Percentiles rank a stretch among this genome's conserved stretches.
Evolutionary conservation across 1,284 basidiomycete genomes (phyloP).

Genomic region (Malassezia sympodialis): DNA sequence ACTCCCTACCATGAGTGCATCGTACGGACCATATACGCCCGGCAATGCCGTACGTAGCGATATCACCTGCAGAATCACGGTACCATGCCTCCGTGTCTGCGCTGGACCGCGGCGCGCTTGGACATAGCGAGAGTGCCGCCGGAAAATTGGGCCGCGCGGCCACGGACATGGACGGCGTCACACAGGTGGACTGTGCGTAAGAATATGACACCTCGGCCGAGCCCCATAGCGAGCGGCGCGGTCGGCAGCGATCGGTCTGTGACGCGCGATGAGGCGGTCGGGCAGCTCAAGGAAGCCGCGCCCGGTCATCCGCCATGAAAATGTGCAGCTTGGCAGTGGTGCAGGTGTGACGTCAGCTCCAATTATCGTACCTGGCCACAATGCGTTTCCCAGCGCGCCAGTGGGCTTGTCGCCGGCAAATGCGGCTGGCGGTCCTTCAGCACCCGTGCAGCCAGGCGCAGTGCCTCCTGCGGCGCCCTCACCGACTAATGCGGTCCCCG

Average conservation of each 20-base stretch:
- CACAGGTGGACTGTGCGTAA: background rate
- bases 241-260: background rate
- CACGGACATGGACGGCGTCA: background rate
- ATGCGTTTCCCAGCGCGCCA: constrained; percentile 3
- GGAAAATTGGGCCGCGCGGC: constrained; percentile 32
- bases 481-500: background rate
- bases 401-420: background rate
- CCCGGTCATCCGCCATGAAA: constrained; percentile 44
- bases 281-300: constrained; percentile 30
- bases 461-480: background rate
- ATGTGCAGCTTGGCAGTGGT: constrained; percentile 33
- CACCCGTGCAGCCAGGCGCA: background rate
- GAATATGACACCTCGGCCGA: constrained; percentile 3
- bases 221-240: background rate
- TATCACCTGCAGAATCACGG: constrained; percentile 33
- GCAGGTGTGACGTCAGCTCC: constrained; percentile 19
- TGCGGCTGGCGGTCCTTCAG: background rate
- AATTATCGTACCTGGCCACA: constrained; percentile 16
- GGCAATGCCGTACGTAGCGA: constrained; percentile 40
- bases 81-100: constrained; percentile 1
- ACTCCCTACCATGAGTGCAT: constrained; percentile 23
- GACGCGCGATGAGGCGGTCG: constrained; percentile 9
- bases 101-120: background rate
- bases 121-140: constrained; percentile 22
- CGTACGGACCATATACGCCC: constrained; percentile 35